Evolutionary conservation across 73 alveolate genomes (phyloP).

Genomic region (Paramecium octaurelia): DNA sequence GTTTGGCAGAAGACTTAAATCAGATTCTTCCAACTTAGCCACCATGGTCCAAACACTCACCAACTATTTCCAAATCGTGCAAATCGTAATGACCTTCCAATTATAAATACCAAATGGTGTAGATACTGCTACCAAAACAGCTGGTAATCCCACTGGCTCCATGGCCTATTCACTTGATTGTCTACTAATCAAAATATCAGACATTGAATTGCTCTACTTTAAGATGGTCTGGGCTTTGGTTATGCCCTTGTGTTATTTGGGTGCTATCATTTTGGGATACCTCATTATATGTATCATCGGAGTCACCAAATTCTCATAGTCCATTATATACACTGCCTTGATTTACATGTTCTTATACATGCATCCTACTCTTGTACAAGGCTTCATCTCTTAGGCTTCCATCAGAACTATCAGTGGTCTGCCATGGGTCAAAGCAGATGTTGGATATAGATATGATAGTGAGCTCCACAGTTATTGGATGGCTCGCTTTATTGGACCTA

Average conservation of each 20-base stretch:
- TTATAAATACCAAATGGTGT: constrained; percentile 18
- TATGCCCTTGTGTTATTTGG: neutral
- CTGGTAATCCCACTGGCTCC: constrained; percentile 41
- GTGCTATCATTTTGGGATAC: neutral
- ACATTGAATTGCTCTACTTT: neutral
- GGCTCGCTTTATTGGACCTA: constrained; percentile 35
- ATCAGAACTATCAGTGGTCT: neutral
- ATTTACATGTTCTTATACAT: neutral
- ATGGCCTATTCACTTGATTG: constrained; percentile 42
- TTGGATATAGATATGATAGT: constrained; percentile 17
- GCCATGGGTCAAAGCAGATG: constrained; percentile 14
- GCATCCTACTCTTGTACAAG: constrained; percentile 29
- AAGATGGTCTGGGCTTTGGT: constrained; percentile 37
- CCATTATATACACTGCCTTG: neutral
- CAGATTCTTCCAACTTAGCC: constrained; percentile 17
- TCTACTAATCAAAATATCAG: neutral
- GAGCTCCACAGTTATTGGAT: neutral
- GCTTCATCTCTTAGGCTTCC: constrained; percentile 22
- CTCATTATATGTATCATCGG: neutral
- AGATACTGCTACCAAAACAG: neutral
- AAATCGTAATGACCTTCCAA: constrained; percentile 18
- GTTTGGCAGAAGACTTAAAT: neutral
- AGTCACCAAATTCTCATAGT: neutral
- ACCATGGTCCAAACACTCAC: neutral
- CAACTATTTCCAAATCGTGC: neutral